Percentiles rank a stretch among this genome's conserved stretches.
Evolutionary conservation across 768 basidiomycete genomes (phyloP).

Genomic region (Termitomyces sp.): DNA sequence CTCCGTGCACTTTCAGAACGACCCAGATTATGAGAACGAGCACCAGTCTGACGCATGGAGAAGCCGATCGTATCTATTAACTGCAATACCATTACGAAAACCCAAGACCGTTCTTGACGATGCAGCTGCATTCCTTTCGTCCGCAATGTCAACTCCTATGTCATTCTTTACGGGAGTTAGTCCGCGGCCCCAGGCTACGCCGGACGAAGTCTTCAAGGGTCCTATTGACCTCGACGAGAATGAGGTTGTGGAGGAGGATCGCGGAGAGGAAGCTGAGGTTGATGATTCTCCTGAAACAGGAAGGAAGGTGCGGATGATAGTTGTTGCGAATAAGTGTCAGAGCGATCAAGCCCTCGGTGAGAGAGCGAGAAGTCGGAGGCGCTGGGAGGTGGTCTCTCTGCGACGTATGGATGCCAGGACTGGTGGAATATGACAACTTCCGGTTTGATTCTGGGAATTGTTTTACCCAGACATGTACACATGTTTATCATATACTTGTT

Average conservation of each 20-base stretch:
- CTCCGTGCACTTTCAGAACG: slow-evolving; percentile 49
- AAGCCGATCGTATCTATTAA: slow-evolving; percentile 53
- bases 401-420: slow-evolving; percentile 32
- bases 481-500: background rate
- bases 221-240: slow-evolving; percentile 72
- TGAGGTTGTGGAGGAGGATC: slow-evolving; percentile 74
- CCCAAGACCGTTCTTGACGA: slow-evolving; percentile 68
- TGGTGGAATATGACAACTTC: slow-evolving; percentile 9
- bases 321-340: slow-evolving; percentile 34
- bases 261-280: slow-evolving; percentile 71
- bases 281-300: slow-evolving; percentile 62
- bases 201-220: slow-evolving; percentile 62
- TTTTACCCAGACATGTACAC: background rate
- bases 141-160: slow-evolving; percentile 54
- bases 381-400: slow-evolving; percentile 32
- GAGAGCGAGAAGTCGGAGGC: slow-evolving; percentile 29
- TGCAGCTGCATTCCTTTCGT: slow-evolving; percentile 59
- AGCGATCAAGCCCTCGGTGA: slow-evolving; percentile 22
- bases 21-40: slow-evolving; percentile 55
- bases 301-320: slow-evolving; percentile 51
- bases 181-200: slow-evolving; percentile 37
- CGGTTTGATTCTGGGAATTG: background rate
- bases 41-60: slow-evolving; percentile 44
- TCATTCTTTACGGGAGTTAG: slow-evolving; percentile 40
- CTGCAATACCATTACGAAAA: slow-evolving; percentile 60